A percentile compares a stretch with the other conserved stretches of the same genome.
Evolutionary conservation across 2,329 filamentous ascomycete species (phyloP).

Genomic region (Colletotrichum lentis): DNA sequence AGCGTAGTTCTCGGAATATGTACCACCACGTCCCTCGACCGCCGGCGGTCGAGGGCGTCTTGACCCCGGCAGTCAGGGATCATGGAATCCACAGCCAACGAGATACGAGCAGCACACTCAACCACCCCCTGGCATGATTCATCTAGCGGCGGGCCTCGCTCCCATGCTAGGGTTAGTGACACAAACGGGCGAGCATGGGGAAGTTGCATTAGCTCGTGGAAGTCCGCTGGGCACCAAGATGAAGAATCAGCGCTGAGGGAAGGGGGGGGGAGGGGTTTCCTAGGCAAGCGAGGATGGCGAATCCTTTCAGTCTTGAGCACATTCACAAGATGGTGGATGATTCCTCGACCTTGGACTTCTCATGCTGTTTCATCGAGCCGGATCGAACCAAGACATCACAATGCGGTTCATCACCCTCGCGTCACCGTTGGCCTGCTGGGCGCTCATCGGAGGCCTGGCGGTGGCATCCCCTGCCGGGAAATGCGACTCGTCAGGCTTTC

Average conservation of each 20-base stretch:
- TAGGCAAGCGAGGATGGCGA: neutral
- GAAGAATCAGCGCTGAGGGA: neutral
- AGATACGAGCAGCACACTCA: neutral
- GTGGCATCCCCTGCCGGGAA: neutral
- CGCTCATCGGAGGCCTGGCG: neutral
- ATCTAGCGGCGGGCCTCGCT: conserved; percentile 7
- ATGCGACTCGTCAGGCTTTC: conserved; percentile 36
- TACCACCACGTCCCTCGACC: too few relatives aligned
- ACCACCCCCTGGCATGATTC: neutral
- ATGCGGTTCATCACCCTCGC: neutral
- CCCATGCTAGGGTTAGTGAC: conserved; percentile 18
- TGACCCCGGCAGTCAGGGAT: neutral
- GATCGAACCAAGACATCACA: neutral
- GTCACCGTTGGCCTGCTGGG: neutral
- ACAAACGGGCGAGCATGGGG: neutral
- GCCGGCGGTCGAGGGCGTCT: too few relatives aligned
- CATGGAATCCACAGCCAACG: too few relatives aligned
- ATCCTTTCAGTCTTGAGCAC: neutral
- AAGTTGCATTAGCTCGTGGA: neutral
- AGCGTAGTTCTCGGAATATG: too few relatives aligned
- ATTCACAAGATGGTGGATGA: too few relatives aligned
- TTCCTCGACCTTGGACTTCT: too few relatives aligned
- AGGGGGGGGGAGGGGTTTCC: too few relatives aligned
- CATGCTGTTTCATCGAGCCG: too few relatives aligned
- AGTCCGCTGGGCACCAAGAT: neutral